Evolutionary conservation across 768 basidiomycete species (phyloP), one percentile per base, ranked within the genome.

Genomic region (Tylopilus subfusipes): DNA sequence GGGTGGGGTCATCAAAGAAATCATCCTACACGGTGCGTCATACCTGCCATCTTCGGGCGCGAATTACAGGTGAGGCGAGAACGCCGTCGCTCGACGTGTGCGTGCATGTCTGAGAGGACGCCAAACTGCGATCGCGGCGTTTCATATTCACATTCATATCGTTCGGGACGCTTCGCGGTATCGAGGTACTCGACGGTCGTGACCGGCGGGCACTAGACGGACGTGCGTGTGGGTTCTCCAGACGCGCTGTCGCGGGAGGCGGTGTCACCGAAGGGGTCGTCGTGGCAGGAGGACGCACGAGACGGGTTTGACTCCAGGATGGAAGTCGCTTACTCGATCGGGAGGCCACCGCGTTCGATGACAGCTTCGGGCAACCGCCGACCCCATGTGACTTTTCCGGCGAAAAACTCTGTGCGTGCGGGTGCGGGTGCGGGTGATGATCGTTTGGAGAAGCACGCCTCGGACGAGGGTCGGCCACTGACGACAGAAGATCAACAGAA

Each of bases 401-500:
- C 21, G 33, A 54, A 39, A 63, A 16, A 46, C 64, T 51, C 19
- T 49, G 55, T 47, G 65, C 42, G 31, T 59, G 53, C 16, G 48
- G 48, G 22, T 62, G 57, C 2, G 48, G 8, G 27, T 48, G 51
- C 14, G 49, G 34, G 19, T 50, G 65, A 50, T 52, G 52, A 68
- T 68, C 66, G 36, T 46, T 60, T 25, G 55, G 53, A 68, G 65
- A 68, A 63, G 65, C 53, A 29, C 3, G 34, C 4, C 4, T 30
- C 49, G 42, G 42, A n/a, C 39, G 14, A 34, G 12, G 29, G 31
- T 19, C 16, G 18, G 2, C 14, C 13, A 60, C 55, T 8, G 59
- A 47, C 40, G 54, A 44, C 50, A 51, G 42, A 36, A 56, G 66
- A 60, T 65, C 66, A 19, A 57, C 56, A 12, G 55, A 66, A 57